Percentiles rank a stretch among this genome's conserved stretches.
phyloP scores from a whole-genome alignment of 768 basidiomycete species.

The Tulasnella sp. region DNA sequence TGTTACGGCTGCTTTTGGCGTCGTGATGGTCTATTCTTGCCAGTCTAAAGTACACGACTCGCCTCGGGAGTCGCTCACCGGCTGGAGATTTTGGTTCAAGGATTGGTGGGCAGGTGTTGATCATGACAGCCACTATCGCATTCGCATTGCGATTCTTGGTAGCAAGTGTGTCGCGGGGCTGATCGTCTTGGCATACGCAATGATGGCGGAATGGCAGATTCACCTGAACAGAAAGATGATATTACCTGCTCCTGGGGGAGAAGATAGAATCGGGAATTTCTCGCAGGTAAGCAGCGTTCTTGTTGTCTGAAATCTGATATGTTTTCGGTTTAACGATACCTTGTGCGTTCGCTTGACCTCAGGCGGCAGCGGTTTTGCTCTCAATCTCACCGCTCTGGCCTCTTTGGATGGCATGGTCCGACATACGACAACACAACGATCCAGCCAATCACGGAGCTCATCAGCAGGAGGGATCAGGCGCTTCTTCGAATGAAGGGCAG shows the following conservation, averaged over 20 bases:
- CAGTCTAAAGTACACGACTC: background rate
- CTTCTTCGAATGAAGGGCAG: too few species aligned
- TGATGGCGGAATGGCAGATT: slow-evolving; percentile 7
- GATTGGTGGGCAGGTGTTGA: background rate
- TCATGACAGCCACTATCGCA: background rate
- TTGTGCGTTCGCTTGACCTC: background rate
- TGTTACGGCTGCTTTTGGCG: background rate
- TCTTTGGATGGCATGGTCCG: background rate
- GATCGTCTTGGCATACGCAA: background rate
- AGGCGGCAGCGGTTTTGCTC: background rate
- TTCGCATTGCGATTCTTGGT: background rate
- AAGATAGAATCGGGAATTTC: background rate
- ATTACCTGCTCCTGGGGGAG: background rate
- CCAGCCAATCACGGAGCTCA: too few species aligned
- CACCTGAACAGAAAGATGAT: background rate
- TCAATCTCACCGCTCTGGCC: slow-evolving; percentile 1
- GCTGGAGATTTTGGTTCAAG: background rate
- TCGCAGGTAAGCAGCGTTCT: background rate
- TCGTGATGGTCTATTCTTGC: slow-evolving; percentile 11
- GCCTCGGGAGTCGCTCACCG: background rate
- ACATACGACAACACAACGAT: too few species aligned
- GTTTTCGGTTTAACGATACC: background rate
- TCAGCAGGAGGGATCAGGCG: too few species aligned
- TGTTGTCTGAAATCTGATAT: background rate
- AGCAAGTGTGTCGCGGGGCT: background rate